A percentile compares a stretch with the other conserved stretches of the same genome.
Conservation (phyloP, 768 basidiomycete species). For the Mycena albidolilacea region DNA sequence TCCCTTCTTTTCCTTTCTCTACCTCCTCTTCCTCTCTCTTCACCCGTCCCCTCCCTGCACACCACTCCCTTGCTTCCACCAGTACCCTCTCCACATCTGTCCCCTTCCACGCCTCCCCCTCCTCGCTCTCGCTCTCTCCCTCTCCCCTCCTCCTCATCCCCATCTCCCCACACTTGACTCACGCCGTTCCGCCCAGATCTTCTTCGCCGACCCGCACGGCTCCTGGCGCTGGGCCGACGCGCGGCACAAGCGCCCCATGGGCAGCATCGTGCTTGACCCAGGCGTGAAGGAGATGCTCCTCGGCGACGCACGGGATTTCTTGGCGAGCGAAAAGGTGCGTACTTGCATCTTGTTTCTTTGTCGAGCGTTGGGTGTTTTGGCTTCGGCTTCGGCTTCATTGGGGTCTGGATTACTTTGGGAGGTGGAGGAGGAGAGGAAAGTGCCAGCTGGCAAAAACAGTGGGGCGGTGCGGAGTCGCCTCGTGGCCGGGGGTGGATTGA, state of each 20-base stretch:
- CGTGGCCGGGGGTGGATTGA: no score
- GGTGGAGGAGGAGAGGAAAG: no score
- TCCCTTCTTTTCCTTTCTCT: not conserved
- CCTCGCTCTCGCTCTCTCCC: not conserved
- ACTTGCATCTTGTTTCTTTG: constrained; percentile 1
- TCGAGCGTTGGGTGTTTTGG: not conserved
- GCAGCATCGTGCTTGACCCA: constrained; percentile 87
- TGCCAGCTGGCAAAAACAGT: no score
- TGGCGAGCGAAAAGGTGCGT: constrained; percentile 84
- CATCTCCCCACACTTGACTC: not conserved
- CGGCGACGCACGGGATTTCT: constrained; percentile 85
- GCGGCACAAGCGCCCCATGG: constrained; percentile 90
- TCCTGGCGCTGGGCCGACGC: constrained; percentile 92
- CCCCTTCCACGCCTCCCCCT: not conserved
- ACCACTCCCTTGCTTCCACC: not conserved
- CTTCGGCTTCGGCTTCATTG: not conserved
- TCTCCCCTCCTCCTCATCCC: not conserved
- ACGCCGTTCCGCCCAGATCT: constrained; percentile 65
- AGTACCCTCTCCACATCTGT: not conserved
- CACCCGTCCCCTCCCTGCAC: not conserved
- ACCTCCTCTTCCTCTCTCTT: not conserved
- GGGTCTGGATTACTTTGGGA: no score
- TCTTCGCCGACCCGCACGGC: constrained; percentile 90
- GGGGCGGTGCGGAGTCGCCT: no score
- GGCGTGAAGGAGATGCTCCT: constrained; percentile 94